Evolutionary conservation across 768 basidiomycete species (phyloP), one percentile per base, ranked within the genome.

Genomic region (Austroboletus eburneus): DNA sequence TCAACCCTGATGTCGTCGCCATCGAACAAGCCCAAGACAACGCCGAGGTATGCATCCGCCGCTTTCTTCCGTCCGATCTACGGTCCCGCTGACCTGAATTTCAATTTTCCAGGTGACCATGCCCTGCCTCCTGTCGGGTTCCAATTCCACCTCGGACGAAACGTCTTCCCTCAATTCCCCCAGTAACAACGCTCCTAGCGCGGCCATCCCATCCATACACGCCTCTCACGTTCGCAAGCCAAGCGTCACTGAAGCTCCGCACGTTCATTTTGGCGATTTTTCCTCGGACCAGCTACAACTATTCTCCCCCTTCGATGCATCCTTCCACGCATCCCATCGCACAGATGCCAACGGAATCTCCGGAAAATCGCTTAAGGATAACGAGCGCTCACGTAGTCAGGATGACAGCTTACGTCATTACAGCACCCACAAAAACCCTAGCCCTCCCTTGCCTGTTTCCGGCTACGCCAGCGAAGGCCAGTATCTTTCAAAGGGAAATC

Each of bases 111-210:
- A 65, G 64, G 54, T 22, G 35, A 46, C 39, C 13, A 65, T 58
- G 7, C 73, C 72, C 13, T 55, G 65, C 32, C 59, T 71, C 43
- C 74, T 71, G 5, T 70, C 64, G 27, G 63, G 64, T 30, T 73
- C 73, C 23, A 71, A 70, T 25, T 67, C 71, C 20, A 63, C 67
- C 4, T 74, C 74, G 9, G 73, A 75, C 46, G 72, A 71, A 49
- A 72, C 70, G 14, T 68, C 61, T 13, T 63, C 64, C 22, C 63
- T 66, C 37, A 59, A 57, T 52, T 57, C 58, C 16, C 54, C 63
- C 16, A 50, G 22, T 24, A 63, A 56, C 45, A 40, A 30, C 45
- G 50, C 42, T 35, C 47, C 46, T 43, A 56, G 25, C 43, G 51
- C 53, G 49, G 50, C 56, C 25, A 14, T 50, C 21, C 37, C 50